A percentile compares a stretch with the other conserved stretches of the same genome.
Conservation (phyloP, 345 rosid species). For the Aurinia saxatilis region DNA sequence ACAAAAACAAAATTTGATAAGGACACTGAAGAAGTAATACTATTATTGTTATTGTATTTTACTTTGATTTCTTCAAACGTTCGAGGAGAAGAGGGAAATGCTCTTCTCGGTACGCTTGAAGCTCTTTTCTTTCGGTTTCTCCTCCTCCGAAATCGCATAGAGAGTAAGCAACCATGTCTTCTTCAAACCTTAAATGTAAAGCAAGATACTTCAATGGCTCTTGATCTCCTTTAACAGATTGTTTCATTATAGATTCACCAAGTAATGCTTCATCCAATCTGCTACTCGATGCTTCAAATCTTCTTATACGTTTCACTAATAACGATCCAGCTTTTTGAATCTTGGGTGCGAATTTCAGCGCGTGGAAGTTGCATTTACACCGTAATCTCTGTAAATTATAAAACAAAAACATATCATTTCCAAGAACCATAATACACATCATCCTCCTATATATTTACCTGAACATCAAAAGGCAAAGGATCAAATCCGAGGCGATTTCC, state of each 20-base stretch:
- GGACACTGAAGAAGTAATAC: not conserved
- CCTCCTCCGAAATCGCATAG: conserved; percentile 88
- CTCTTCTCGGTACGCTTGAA: conserved; percentile 62
- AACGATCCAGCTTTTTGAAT: conserved; percentile 63
- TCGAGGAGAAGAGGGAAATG: conserved; percentile 78
- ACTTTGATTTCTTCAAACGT: conserved; percentile 58
- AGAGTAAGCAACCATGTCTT: conserved; percentile 95
- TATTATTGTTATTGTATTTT: not conserved
- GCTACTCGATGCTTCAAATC: conserved; percentile 30
- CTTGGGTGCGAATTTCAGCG: conserved; percentile 63
- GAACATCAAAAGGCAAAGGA: conserved; percentile 66
- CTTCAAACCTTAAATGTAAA: conserved; percentile 85
- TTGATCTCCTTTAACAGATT: conserved; percentile 22
- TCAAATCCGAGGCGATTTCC: conserved; percentile 93
- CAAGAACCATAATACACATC: not conserved
- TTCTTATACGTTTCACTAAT: conserved; percentile 66
- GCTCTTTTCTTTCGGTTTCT: conserved; percentile 58
- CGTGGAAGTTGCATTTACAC: conserved; percentile 95
- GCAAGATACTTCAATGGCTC: conserved; percentile 58
- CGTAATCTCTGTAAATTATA: conserved; percentile 51
- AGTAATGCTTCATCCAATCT: conserved; percentile 60
- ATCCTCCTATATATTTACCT: conserved; percentile 36
- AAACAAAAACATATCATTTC: not conserved
- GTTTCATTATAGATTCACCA: conserved; percentile 39
- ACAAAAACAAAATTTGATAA: not conserved